Percentiles rank a stretch among this genome's conserved stretches.
phyloP scores from a whole-genome alignment of 2,329 filamentous ascomycete species.

The Penicillium sp. region DNA sequence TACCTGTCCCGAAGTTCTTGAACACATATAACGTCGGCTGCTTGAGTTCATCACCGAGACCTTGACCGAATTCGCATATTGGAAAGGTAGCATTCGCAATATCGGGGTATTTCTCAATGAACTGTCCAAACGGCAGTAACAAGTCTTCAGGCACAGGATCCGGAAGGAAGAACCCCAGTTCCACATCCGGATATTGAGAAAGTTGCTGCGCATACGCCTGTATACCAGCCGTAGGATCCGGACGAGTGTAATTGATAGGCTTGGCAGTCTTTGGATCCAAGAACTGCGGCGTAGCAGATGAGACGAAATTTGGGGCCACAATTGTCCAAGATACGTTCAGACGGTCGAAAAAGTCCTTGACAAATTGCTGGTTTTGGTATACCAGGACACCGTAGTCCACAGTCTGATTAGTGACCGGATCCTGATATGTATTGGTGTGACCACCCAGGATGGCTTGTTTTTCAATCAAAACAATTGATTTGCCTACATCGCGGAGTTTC shows the following conservation, averaged over 20 bases:
- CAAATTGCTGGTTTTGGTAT: conserved; percentile 34
- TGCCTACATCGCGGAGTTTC: conserved; percentile 28
- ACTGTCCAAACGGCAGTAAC: conserved; percentile 50
- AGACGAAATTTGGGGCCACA: conserved; percentile 6
- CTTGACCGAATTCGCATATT: conserved; percentile 46
- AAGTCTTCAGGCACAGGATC: conserved; percentile 49
- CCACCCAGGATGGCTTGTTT: conserved; percentile 36
- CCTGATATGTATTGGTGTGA: conserved; percentile 34
- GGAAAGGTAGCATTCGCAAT: conserved; percentile 45
- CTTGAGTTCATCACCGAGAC: conserved; percentile 37
- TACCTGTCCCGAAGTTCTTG: conserved; percentile 13
- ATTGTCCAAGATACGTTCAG: conserved; percentile 25
- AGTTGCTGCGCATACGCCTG: conserved; percentile 31
- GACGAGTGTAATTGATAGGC: conserved; percentile 12
- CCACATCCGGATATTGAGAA: conserved; percentile 17
- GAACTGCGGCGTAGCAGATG: conserved; percentile 16
- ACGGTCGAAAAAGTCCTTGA: conserved; percentile 29
- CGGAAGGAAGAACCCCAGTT: conserved; percentile 38
- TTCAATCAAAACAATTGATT: conserved; percentile 39
- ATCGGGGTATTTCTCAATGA: conserved; percentile 48
- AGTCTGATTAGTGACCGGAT: conserved; percentile 23
- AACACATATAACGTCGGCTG: conserved; percentile 18
- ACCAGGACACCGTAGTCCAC: conserved; percentile 36
- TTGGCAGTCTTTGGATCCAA: conserved; percentile 31
- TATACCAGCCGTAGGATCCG: not conserved